Evolutionary conservation across 495 filamentous ascomycete species (phyloP).

Genomic region (Penicillium manginii): DNA sequence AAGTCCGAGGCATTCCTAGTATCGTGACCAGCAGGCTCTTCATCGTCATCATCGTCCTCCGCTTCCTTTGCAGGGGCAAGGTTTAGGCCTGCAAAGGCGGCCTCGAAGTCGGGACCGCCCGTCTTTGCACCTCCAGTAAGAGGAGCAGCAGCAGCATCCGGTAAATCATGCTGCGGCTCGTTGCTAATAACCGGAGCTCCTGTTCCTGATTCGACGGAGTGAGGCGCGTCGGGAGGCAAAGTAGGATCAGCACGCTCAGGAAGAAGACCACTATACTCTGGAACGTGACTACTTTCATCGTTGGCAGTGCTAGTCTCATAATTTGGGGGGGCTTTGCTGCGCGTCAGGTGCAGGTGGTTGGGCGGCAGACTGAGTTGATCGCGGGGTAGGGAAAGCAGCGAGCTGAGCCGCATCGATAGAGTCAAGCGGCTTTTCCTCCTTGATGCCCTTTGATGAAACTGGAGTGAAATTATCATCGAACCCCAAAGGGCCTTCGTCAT

Average conservation of each 20-base stretch:
- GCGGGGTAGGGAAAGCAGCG: constrained; percentile 45
- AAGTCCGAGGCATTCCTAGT: constrained; percentile 65
- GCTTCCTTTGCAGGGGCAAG: constrained; percentile 65
- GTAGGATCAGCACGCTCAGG: constrained; percentile 68
- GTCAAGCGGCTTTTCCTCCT: constrained; percentile 30
- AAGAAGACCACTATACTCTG: constrained; percentile 66
- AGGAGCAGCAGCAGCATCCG: constrained; percentile 19
- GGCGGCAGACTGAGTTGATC: constrained; percentile 28
- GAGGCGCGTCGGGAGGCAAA: constrained; percentile 48
- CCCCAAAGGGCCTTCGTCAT: constrained; percentile 68
- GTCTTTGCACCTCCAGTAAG: constrained; percentile 35
- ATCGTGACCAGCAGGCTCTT: constrained; percentile 41
- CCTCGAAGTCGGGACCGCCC: constrained; percentile 72
- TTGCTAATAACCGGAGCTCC: constrained; percentile 48
- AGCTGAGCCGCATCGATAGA: constrained; percentile 46
- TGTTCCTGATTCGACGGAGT: constrained; percentile 45
- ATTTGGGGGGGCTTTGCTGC: constrained; percentile 65
- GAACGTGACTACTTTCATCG: constrained; percentile 44
- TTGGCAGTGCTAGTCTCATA: constrained; percentile 55
- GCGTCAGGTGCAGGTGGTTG: constrained; percentile 55
- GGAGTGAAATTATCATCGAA: constrained; percentile 94
- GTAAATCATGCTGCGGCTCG: constrained; percentile 33
- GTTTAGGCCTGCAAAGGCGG: constrained; percentile 83
- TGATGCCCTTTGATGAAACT: constrained; percentile 53
- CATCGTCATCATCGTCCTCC: constrained; percentile 83